phyloP scores from a whole-genome alignment of 2,329 filamentous ascomycete genomes.

The Bertia moriformis region DNA sequence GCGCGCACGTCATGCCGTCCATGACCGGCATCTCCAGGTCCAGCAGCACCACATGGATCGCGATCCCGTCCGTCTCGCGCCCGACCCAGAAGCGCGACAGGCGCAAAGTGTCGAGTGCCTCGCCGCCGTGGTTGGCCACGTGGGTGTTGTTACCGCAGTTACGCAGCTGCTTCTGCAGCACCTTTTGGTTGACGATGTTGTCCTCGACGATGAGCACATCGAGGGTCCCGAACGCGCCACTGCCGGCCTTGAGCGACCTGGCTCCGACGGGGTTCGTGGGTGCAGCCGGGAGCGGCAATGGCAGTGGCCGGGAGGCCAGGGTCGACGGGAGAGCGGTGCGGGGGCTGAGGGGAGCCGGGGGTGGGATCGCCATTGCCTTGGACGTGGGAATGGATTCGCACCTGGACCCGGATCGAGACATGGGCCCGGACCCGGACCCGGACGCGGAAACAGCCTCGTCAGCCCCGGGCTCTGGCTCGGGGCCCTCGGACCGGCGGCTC shows the following conservation, averaged over 20 bases:
- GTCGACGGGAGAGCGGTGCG: constrained; percentile 16
- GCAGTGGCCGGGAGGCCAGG: too few relatives aligned
- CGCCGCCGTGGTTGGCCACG: constrained; percentile 50
- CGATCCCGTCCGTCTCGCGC: constrained; percentile 21
- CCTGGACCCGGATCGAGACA: neutral
- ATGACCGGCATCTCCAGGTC: constrained; percentile 75
- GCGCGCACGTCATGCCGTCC: constrained; percentile 64
- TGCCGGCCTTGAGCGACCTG: neutral
- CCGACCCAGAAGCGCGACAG: constrained; percentile 40
- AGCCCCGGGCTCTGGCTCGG: constrained; percentile 15
- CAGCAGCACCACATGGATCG: constrained; percentile 60
- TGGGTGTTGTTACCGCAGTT: constrained; percentile 44
- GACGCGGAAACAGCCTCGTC: constrained; percentile 20
- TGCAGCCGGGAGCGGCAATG: neutral
- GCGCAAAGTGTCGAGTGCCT: constrained; percentile 42
- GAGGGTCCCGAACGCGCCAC: constrained; percentile 5
- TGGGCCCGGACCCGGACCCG: constrained; percentile 6
- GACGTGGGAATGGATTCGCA: neutral
- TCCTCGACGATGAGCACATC: constrained; percentile 55
- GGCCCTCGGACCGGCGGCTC: constrained; percentile 40
- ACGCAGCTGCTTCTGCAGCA: constrained; percentile 45
- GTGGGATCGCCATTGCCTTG: neutral
- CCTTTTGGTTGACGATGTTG: constrained; percentile 53
- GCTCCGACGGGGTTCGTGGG: neutral
- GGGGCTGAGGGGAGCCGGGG: constrained; percentile 10